phyloP scores from a whole-genome alignment of 495 filamentous ascomycete genomes.

The Aspergillus ostianus region DNA sequence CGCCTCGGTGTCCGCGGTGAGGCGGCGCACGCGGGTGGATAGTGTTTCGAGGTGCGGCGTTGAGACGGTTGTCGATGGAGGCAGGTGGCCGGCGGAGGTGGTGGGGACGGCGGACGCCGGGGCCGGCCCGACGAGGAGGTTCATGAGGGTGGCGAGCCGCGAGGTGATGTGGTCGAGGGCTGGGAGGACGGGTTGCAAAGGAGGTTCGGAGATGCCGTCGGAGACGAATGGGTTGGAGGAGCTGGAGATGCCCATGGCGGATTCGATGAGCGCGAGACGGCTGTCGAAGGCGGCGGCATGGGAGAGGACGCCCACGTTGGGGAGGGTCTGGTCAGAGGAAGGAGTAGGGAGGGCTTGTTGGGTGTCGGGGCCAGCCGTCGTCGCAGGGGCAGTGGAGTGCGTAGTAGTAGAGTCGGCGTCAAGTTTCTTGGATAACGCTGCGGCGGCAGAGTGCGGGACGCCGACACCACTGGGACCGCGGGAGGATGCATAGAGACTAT shows the following conservation, averaged over 20 bases:
- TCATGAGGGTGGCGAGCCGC: conserved; percentile 41
- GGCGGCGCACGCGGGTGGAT: conserved; percentile 66
- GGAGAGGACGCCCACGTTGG: conserved; percentile 53
- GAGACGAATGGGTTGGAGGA: conserved; percentile 63
- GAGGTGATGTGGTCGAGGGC: conserved; percentile 62
- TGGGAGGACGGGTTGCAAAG: conserved; percentile 78
- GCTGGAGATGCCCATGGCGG: conserved; percentile 72
- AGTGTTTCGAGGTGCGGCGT: conserved; percentile 66
- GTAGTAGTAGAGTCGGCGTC: conserved; percentile 13
- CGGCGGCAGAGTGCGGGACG: conserved; percentile 35
- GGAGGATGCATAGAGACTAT: conserved; percentile 50
- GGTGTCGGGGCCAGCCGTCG: neutral
- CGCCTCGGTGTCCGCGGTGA: conserved; percentile 76
- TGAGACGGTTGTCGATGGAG: conserved; percentile 27
- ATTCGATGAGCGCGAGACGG: conserved; percentile 75
- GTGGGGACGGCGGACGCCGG: conserved; percentile 30
- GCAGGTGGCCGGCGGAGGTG: conserved; percentile 14
- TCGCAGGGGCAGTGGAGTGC: conserved; percentile 6
- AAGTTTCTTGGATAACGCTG: conserved; percentile 35
- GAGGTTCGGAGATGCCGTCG: conserved; percentile 53
- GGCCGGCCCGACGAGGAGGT: conserved; percentile 42
- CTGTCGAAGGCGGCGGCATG: conserved; percentile 86
- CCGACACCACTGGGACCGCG: conserved; percentile 17
- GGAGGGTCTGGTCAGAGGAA: conserved; percentile 4
- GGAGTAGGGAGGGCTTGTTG: conserved; percentile 1